Evolutionary conservation across 1,284 basidiomycete genomes (phyloP), one percentile per base, ranked within the genome.

Genomic region (Cryptococcus sp.): DNA sequence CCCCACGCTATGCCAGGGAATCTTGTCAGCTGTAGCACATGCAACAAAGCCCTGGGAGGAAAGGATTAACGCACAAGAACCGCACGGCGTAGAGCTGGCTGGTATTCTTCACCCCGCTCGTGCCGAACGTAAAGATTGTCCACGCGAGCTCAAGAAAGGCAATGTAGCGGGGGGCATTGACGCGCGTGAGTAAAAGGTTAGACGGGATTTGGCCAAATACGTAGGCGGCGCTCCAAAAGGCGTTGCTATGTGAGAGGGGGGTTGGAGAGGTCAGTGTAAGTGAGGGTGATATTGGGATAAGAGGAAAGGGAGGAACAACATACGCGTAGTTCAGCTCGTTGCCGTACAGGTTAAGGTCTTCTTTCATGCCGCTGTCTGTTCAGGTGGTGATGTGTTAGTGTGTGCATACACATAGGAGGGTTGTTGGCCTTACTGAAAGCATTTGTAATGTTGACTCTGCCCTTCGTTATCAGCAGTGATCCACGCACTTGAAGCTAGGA

Each of bases 281-380:
- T 33, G 5, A n/a, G 28, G 9, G 28, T 9, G 28, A 33, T 4
- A 5, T 9, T 33, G 28, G 28, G 28, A 33, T 4, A 33, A 5
- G 28, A 33, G 28, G 9, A 33, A 33, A 9, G 28, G 4, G 9
- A 5, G 28, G 9, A 33, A 9, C 28, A 9, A 33, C 28, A 9
- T 33, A 33, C 28, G 65, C 66, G 44, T 71, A 71, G 62, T 88
- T 88, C 57, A 61, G 52, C 28, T 89, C 81, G 45, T 82, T 85
- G 42, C 86, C 86, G 53, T 80, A 77, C 83, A 89, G 85, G 58
- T 80, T 64, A 42, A 89, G 80, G 42, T 88, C 87, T 56, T 61
- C 60, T 35, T 61, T 61, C 60, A 61, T 61, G 13, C 60, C 60
- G 18, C 53, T 58, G 24, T 61, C 72, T 88, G 45, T 9, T 18